These are phyloP conservation scores for Pseudogymnoascus sp. DNA, from an alignment of 2,329 filamentous ascomycete genomes.

Conservation along the genomic window DNA sequence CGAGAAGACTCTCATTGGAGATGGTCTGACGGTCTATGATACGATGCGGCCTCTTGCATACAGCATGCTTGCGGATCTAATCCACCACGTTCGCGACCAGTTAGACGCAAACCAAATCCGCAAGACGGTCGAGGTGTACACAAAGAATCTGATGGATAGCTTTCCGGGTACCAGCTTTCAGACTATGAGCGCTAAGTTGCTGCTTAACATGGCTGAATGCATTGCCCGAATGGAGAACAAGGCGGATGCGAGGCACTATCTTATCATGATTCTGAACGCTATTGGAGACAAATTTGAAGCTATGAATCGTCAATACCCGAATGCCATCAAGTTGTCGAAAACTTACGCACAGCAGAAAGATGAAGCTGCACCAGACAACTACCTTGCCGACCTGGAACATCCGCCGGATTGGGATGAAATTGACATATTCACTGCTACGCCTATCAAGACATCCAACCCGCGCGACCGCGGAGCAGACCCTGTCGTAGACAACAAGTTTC, in stretches of 20 bases:
- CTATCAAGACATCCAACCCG: conserved; percentile 90
- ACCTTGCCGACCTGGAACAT: conserved; percentile 71
- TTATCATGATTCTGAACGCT: conserved; percentile 95
- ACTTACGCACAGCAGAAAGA: conserved; percentile 58
- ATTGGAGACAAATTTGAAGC: conserved; percentile 97
- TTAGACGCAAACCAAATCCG: conserved; percentile 84
- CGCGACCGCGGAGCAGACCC: conserved; percentile 83
- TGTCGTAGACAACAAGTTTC: conserved; percentile 92
- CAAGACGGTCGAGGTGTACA: conserved; percentile 94
- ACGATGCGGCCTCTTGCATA: conserved; percentile 93
- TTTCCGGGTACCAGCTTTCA: conserved; percentile 98
- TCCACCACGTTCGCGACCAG: conserved; percentile 92
- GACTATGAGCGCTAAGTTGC: conserved; percentile 95
- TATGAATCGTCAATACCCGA: conserved; percentile 94
- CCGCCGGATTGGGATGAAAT: conserved; percentile 95
- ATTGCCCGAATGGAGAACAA: conserved; percentile 93
- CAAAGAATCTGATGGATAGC: conserved; percentile 87
- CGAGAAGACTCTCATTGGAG: conserved; percentile 86
- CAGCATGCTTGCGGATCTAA: conserved; percentile 95
- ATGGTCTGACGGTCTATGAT: conserved; percentile 93
- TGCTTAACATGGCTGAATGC: conserved; percentile 96
- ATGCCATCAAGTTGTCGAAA: conserved; percentile 87
- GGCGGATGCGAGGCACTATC: conserved; percentile 84
- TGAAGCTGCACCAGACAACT: conserved; percentile 64
- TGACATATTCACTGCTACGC: conserved; percentile 92